Conservation (phyloP, 257 asterid species). For the Solanum neorickii region DNA sequence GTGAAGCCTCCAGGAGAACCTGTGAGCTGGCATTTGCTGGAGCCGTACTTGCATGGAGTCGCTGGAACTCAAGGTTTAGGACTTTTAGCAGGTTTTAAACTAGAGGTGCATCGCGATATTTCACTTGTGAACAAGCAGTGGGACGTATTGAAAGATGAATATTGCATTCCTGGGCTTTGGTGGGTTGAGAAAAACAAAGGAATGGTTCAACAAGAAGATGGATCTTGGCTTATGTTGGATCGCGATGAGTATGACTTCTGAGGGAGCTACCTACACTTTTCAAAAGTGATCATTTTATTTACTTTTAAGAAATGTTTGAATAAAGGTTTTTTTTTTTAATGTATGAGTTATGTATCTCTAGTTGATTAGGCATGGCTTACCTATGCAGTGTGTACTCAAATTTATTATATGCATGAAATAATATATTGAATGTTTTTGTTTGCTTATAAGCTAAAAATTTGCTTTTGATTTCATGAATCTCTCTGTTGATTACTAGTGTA, state of each 20-base stretch:
- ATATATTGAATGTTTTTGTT: too few species aligned
- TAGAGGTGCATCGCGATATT: slow-evolving; percentile 38
- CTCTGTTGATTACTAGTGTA: too few species aligned
- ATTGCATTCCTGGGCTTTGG: slow-evolving; percentile 49
- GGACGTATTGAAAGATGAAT: slow-evolving; percentile 41
- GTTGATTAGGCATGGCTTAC: neutral
- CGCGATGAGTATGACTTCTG: slow-evolving; percentile 13
- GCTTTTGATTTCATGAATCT: too few species aligned
- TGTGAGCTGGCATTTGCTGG: slow-evolving; percentile 45
- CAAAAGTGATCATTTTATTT: neutral
- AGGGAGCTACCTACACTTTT: neutral
- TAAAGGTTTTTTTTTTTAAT: neutral
- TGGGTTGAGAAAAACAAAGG: slow-evolving; percentile 55
- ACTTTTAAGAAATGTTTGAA: neutral
- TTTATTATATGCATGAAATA: too few species aligned
- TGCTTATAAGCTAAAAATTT: too few species aligned
- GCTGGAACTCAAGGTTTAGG: slow-evolving; percentile 56
- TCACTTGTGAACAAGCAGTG: slow-evolving; percentile 44
- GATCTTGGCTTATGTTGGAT: slow-evolving; percentile 61
- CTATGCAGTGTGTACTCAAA: too few species aligned
- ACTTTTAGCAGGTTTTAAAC: slow-evolving; percentile 11
- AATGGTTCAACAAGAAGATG: slow-evolving; percentile 70
- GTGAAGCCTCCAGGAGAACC: slow-evolving; percentile 39
- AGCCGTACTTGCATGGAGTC: slow-evolving; percentile 64
- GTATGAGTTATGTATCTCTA: neutral